Percentiles rank a stretch among this genome's conserved stretches.
Conservation (phyloP, 83 land plant species). For the Thuja plicata region DNA sequence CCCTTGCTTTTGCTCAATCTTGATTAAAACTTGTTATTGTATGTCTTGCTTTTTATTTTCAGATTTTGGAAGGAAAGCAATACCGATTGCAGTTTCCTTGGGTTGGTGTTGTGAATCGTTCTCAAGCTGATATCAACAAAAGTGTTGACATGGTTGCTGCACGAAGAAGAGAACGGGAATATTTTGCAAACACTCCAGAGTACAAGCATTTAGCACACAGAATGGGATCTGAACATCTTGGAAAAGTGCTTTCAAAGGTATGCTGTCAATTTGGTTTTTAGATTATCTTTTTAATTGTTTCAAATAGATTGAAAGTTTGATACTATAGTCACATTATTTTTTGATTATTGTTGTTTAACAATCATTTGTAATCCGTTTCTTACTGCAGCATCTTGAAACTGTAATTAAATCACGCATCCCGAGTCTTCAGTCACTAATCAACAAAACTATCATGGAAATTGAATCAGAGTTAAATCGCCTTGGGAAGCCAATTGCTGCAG, state of each 20-base stretch:
- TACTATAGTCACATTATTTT: not conserved
- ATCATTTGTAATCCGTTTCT: not conserved
- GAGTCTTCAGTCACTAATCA: slow-evolving; percentile 63
- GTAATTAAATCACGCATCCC: slow-evolving; percentile 75
- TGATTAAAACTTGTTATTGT: not conserved
- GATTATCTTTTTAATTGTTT: not conserved
- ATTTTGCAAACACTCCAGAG: slow-evolving; percentile 68
- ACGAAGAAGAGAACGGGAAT: slow-evolving; percentile 69
- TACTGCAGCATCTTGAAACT: slow-evolving; percentile 66
- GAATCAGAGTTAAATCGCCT: slow-evolving; percentile 62
- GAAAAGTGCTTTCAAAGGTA: slow-evolving; percentile 76
- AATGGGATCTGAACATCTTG: slow-evolving; percentile 86
- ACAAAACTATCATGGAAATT: slow-evolving; percentile 57
- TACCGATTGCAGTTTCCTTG: slow-evolving; percentile 80
- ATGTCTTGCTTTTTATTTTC: not conserved
- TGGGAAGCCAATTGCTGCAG: slow-evolving; percentile 73
- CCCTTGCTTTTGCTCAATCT: not conserved
- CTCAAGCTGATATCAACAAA: slow-evolving; percentile 79
- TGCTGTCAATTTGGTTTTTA: not conserved
- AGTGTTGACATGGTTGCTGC: slow-evolving; percentile 82
- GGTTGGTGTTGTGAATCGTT: slow-evolving; percentile 87
- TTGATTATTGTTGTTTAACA: not conserved
- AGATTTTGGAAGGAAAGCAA: slow-evolving; percentile 80
- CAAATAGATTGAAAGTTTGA: not conserved
- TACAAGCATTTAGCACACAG: slow-evolving; percentile 71